phyloP scores from a whole-genome alignment of 345 rosid species.

The Eucalyptus lansdowneana region DNA sequence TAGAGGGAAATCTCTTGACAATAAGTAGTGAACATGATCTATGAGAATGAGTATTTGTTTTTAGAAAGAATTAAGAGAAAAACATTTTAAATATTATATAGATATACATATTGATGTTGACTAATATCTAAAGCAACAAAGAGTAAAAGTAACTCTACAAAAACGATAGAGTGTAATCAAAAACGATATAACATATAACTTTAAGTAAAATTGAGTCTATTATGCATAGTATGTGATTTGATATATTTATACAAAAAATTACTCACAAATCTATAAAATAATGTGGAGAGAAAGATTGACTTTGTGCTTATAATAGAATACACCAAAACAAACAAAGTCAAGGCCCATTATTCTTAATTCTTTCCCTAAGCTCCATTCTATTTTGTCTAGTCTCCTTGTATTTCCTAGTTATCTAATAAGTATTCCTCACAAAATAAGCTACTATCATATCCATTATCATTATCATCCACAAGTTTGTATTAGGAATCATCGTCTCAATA shows the following conservation, averaged over 20 bases:
- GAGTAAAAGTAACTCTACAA: not conserved
- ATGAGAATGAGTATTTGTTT: not conserved
- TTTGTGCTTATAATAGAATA: not conserved
- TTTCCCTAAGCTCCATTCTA: not conserved
- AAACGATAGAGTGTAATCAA: not conserved
- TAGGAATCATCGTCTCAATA: not conserved
- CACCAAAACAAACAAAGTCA: not conserved
- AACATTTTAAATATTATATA: not conserved
- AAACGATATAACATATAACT: not conserved
- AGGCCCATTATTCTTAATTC: not conserved
- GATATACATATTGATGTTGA: not conserved
- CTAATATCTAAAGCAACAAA: not conserved
- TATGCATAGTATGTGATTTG: not conserved
- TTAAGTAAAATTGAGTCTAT: not conserved
- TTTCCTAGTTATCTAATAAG: not conserved
- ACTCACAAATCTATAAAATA: not conserved
- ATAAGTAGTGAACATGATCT: not conserved
- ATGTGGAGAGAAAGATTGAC: not conserved
- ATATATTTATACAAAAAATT: not conserved
- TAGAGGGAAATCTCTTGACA: not conserved
- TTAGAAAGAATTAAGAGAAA: not conserved
- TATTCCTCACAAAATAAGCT: not conserved
- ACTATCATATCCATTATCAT: not conserved
- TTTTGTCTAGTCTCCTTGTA: not conserved
- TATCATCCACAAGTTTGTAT: not conserved